Conservation (phyloP, 306 rosid species). For the Cicer pinnatifidum region DNA sequence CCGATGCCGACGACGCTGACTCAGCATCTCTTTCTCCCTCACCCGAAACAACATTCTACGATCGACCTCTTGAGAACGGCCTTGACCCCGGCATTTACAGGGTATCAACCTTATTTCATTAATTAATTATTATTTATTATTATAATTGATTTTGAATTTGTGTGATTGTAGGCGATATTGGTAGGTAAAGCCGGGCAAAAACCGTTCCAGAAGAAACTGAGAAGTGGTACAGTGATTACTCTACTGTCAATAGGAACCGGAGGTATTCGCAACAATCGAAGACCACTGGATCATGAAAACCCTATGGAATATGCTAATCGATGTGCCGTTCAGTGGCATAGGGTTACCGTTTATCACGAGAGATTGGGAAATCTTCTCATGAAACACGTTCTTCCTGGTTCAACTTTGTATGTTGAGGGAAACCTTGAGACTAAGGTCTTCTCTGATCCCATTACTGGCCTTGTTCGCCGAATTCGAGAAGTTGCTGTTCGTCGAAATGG, state of each 20-base stretch:
- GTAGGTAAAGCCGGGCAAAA: constrained; percentile 84
- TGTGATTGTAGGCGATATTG: constrained; percentile 69
- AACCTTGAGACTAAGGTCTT: constrained; percentile 83
- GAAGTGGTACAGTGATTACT: constrained; percentile 65
- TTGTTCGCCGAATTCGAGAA: constrained; percentile 83
- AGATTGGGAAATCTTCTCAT: constrained; percentile 56
- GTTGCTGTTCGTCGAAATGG: constrained; percentile 77
- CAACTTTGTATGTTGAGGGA: constrained; percentile 81
- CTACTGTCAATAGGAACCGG: constrained; percentile 80
- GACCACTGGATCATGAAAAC: constrained; percentile 74
- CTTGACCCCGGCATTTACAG: constrained; percentile 74
- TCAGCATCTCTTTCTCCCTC: constrained; percentile 28
- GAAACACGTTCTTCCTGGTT: constrained; percentile 62
- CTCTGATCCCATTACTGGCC: constrained; percentile 66
- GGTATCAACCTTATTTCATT: constrained; percentile 45
- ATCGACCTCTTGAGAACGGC: constrained; percentile 76
- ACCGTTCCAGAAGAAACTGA: constrained; percentile 82
- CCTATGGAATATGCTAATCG: constrained; percentile 82
- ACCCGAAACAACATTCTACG: constrained; percentile 5
- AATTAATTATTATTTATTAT: neutral
- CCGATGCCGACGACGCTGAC: constrained; percentile 49
- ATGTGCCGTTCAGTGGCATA: constrained; percentile 83
- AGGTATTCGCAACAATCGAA: constrained; percentile 82
- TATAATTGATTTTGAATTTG: neutral
- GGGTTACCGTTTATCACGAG: constrained; percentile 72